phyloP scores from a whole-genome alignment of 2,329 filamentous ascomycete species.

The Colletotrichum shisoi region DNA sequence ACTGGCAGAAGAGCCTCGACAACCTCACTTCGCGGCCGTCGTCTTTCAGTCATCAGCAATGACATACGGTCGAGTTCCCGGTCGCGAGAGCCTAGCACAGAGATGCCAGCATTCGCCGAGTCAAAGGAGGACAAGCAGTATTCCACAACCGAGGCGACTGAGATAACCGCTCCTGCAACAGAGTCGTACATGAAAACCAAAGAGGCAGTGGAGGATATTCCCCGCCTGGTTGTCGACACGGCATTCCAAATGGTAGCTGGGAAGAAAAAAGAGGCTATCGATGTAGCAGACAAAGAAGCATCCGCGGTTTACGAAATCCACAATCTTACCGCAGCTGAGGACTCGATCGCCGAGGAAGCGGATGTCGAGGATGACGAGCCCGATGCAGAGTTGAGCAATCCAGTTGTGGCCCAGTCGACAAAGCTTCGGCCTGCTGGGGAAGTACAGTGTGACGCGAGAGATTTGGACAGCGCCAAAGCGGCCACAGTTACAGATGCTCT shows the following conservation, averaged over 20 bases:
- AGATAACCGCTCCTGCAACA: neutral
- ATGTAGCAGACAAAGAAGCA: neutral
- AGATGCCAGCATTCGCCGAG: constrained; percentile 13
- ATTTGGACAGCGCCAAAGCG: neutral
- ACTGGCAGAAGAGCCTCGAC: constrained; percentile 31
- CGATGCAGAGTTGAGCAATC: neutral
- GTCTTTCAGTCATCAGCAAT: constrained; percentile 31
- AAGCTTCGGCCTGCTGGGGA: neutral
- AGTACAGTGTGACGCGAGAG: neutral
- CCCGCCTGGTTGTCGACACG: neutral
- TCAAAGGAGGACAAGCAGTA: neutral
- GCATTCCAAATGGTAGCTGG: neutral
- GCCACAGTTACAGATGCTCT: neutral
- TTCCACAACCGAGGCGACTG: neutral
- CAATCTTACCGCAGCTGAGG: neutral
- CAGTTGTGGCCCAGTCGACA: neutral
- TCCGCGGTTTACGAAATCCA: neutral
- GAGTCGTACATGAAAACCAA: constrained; percentile 6
- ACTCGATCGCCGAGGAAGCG: constrained; percentile 4
- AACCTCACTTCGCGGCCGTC: constrained; percentile 26
- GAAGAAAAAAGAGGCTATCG: neutral
- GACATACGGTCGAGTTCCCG: constrained; percentile 23
- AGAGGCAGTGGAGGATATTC: neutral
- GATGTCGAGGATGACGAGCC: neutral
- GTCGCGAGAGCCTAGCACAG: constrained; percentile 23